Conservation (phyloP, 768 basidiomycete genomes). For the Rhodotorula kratochvilovae region DNA sequence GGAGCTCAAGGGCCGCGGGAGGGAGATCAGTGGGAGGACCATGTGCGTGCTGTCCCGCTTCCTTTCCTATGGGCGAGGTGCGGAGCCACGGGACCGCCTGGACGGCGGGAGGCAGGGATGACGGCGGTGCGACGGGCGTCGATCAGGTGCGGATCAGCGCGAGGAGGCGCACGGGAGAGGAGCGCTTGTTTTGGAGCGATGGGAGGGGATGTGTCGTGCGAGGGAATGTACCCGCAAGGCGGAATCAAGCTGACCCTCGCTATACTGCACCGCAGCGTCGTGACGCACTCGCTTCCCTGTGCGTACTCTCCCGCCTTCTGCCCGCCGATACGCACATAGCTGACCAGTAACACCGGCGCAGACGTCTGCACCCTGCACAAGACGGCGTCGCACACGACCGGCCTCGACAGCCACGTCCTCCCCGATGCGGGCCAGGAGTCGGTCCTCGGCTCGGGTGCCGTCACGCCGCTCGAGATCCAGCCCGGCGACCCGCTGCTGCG, state of each 20-base stretch:
- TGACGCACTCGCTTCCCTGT: slow-evolving; percentile 39
- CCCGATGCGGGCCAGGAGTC: slow-evolving; percentile 18
- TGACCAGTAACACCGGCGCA: not conserved
- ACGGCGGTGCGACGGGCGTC: not conserved
- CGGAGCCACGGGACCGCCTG: no score
- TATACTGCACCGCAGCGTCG: slow-evolving; percentile 31
- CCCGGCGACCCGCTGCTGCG: slow-evolving; percentile 33
- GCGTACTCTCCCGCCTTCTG: not conserved
- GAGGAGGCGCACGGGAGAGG: no score
- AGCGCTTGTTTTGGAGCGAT: no score
- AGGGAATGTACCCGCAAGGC: no score
- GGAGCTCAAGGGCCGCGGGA: slow-evolving; percentile 63
- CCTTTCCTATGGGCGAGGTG: slow-evolving; percentile 46
- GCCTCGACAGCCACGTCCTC: slow-evolving; percentile 30
- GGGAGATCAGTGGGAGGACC: slow-evolving; percentile 76
- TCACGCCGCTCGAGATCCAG: slow-evolving; percentile 36
- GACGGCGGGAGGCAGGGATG: not conserved
- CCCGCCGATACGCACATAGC: not conserved
- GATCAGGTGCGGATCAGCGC: no score
- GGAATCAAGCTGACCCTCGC: not conserved
- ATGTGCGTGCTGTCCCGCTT: slow-evolving; percentile 91
- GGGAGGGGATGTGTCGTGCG: no score
- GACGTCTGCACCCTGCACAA: slow-evolving; percentile 39
- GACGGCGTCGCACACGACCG: slow-evolving; percentile 33
- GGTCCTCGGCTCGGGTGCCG: slow-evolving; percentile 28